phyloP scores from a whole-genome alignment of 768 basidiomycete genomes.

The Termitomyces sp. region DNA sequence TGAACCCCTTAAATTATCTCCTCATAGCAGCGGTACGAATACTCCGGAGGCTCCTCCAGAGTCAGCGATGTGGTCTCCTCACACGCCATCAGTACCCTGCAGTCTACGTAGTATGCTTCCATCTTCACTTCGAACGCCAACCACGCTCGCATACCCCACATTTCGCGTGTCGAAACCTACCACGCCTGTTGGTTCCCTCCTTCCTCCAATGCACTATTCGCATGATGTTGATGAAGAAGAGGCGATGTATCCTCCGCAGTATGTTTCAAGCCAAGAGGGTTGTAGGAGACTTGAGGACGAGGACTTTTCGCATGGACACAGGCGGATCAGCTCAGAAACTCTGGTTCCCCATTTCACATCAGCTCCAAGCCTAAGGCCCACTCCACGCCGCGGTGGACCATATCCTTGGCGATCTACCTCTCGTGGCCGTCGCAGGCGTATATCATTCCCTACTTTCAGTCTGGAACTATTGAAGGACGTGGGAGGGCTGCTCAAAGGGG shows the following conservation, averaged over 20 bases:
- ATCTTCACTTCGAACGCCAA: constrained; percentile 34
- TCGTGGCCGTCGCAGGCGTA: constrained; percentile 44
- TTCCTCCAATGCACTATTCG: constrained; percentile 26
- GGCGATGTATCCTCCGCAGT: constrained; percentile 44
- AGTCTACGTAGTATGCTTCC: constrained; percentile 37
- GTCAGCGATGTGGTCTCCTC: constrained; percentile 39
- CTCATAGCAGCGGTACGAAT: constrained; percentile 19
- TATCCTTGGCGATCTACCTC: constrained; percentile 54
- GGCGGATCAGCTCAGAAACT: constrained; percentile 9
- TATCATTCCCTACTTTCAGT: constrained; percentile 33
- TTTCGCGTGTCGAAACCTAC: constrained; percentile 37
- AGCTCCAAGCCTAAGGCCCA: constrained; percentile 23
- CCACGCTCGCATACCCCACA: constrained; percentile 24
- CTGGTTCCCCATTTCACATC: constrained; percentile 31
- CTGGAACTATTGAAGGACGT: constrained; percentile 13
- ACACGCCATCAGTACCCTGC: constrained; percentile 24
- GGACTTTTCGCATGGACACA: constrained; percentile 27
- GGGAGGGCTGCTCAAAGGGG: constrained; percentile 7
- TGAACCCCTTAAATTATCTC: constrained; percentile 25
- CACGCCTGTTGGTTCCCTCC: constrained; percentile 34
- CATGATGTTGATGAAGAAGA: constrained; percentile 48
- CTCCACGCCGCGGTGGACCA: constrained; percentile 20
- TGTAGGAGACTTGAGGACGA: constrained; percentile 27
- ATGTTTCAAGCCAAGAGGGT: constrained; percentile 32
- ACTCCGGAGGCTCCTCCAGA: constrained; percentile 23